Conservation (phyloP, 768 basidiomycete genomes). For the Mycena chlorophos region DNA sequence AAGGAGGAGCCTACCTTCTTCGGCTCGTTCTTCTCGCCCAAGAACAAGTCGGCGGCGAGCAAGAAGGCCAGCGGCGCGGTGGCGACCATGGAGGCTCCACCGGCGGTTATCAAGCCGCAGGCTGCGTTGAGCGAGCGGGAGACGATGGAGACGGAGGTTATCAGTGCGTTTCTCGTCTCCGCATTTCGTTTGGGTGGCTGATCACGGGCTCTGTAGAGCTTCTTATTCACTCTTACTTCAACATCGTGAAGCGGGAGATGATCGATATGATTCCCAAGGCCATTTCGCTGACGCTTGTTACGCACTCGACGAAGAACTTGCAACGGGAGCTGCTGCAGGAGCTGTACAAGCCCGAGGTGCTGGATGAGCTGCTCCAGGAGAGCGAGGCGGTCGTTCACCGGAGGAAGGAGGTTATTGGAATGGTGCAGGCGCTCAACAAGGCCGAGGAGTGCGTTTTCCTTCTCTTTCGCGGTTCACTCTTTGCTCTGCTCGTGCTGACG, state of each 20-base stretch:
- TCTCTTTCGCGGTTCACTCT: constrained; percentile 5
- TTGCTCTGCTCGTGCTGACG: neutral
- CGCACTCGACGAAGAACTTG: constrained; percentile 89
- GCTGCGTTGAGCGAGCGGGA: constrained; percentile 91
- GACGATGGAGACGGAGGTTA: constrained; percentile 98
- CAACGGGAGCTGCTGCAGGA: constrained; percentile 94
- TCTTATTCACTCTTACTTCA: constrained; percentile 95
- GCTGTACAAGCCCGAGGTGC: constrained; percentile 94
- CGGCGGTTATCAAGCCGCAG: constrained; percentile 84
- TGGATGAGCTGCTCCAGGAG: constrained; percentile 94
- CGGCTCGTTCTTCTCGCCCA: constrained; percentile 88
- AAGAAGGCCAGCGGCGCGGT: constrained; percentile 64
- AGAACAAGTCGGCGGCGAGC: constrained; percentile 50
- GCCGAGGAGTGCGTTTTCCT: constrained; percentile 80
- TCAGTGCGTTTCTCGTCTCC: too few species aligned
- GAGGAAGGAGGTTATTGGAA: constrained; percentile 90
- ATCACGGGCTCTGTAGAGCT: constrained; percentile 57
- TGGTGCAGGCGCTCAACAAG: constrained; percentile 94
- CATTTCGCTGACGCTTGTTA: constrained; percentile 87
- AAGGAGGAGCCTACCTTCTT: constrained; percentile 94
- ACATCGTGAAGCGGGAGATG: constrained; percentile 98
- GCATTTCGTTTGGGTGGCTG: neutral
- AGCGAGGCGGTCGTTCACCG: constrained; percentile 86
- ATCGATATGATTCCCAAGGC: constrained; percentile 99
- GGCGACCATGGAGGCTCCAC: constrained; percentile 68